Percentiles rank a stretch among this genome's conserved stretches.
phyloP scores from a whole-genome alignment of 2,329 filamentous ascomycete species.

The Aspergillus texensis region DNA sequence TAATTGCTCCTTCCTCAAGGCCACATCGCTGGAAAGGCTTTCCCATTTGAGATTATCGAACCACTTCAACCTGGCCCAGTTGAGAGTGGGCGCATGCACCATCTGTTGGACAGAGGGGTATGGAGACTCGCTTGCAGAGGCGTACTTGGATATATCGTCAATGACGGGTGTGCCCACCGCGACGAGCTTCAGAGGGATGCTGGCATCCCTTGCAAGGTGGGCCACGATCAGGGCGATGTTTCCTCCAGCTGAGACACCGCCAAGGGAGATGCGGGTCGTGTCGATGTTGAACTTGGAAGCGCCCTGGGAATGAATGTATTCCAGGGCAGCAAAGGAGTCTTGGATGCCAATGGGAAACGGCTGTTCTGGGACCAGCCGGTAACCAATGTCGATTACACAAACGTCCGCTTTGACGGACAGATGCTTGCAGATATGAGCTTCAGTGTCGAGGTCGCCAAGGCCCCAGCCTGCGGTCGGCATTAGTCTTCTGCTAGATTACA shows the following conservation, averaged over 20 bases:
- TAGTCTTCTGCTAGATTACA: background rate
- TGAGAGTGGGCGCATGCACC: slow-evolving; percentile 48
- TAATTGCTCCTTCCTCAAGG: slow-evolving; percentile 19
- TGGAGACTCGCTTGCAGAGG: slow-evolving; percentile 41
- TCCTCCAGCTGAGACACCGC: slow-evolving; percentile 48
- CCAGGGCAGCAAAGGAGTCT: slow-evolving; percentile 53
- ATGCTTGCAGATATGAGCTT: slow-evolving; percentile 54
- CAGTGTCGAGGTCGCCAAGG: slow-evolving; percentile 54
- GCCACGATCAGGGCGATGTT: slow-evolving; percentile 31
- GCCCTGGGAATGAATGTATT: slow-evolving; percentile 42
- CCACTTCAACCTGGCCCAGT: slow-evolving; percentile 49
- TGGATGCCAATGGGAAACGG: slow-evolving; percentile 52
- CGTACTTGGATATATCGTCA: slow-evolving; percentile 44
- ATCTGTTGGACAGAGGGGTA: slow-evolving; percentile 47
- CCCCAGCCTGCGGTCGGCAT: slow-evolving; percentile 41
- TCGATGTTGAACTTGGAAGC: slow-evolving; percentile 44
- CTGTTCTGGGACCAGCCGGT: slow-evolving; percentile 55
- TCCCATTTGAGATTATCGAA: slow-evolving; percentile 42
- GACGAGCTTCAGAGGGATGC: slow-evolving; percentile 43
- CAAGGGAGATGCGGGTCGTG: slow-evolving; percentile 45
- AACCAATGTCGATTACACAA: slow-evolving; percentile 55
- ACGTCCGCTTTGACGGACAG: slow-evolving; percentile 49
- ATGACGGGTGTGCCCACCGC: slow-evolving; percentile 46
- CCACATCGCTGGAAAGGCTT: slow-evolving; percentile 24
- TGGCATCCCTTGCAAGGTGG: slow-evolving; percentile 46